Evolutionary conservation across 2,329 filamentous ascomycete genomes (phyloP).

Genomic region (Lachnellula subtilissima): DNA sequence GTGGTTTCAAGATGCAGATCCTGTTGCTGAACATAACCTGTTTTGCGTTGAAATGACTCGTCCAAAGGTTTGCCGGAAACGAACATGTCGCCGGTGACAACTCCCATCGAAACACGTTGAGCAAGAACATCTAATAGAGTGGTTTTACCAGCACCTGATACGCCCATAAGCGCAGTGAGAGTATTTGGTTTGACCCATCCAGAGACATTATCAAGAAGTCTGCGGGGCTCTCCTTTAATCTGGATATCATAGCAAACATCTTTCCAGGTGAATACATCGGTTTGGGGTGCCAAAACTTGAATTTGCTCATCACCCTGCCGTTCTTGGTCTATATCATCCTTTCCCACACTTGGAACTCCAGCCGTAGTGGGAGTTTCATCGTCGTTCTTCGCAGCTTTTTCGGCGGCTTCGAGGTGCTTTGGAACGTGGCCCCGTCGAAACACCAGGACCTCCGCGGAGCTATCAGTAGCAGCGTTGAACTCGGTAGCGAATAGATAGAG

Average conservation of each 20-base stretch:
- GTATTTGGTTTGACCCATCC: conserved; percentile 73
- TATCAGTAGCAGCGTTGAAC: conserved; percentile 59
- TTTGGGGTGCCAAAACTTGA: conserved; percentile 26
- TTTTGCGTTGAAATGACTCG: conserved; percentile 83
- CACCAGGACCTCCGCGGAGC: conserved; percentile 71
- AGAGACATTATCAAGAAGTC: conserved; percentile 64
- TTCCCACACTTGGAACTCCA: conserved; percentile 3
- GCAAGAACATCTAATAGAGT: conserved; percentile 80
- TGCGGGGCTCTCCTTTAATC: conserved; percentile 59
- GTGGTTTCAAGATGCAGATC: conserved; percentile 82
- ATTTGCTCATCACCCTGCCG: conserved; percentile 23
- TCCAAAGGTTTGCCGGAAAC: conserved; percentile 26
- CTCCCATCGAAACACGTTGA: conserved; percentile 78
- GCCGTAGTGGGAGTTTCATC: conserved; percentile 17
- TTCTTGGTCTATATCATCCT: conserved; percentile 13
- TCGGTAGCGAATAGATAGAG: conserved; percentile 63
- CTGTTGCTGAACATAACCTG: conserved; percentile 89
- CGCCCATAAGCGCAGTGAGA: conserved; percentile 65
- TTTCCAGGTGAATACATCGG: conserved; percentile 31
- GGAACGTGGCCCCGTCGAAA: conserved; percentile 57
- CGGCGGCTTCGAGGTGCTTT: conserved; percentile 36
- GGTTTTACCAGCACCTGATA: conserved; percentile 79
- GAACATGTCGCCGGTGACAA: conserved; percentile 78
- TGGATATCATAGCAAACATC: conserved; percentile 68
- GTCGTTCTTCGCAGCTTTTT: conserved; percentile 26